Percentiles rank a stretch among this genome's conserved stretches.
Evolutionary conservation across 805 yeast genomes (phyloP).

Genomic region (Candida corydali): DNA sequence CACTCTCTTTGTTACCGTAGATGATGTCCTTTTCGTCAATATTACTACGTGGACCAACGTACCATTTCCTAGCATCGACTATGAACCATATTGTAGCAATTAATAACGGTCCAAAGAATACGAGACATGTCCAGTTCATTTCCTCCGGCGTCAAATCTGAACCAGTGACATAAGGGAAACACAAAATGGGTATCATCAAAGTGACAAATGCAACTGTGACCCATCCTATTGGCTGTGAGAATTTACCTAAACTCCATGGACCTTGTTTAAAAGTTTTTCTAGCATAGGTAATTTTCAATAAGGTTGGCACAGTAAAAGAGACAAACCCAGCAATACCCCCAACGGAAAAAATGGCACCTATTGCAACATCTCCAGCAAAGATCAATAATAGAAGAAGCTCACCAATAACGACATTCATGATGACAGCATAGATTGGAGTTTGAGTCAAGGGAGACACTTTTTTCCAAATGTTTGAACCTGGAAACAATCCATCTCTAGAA

Average conservation of each 20-base stretch:
- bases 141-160: constrained; percentile 29
- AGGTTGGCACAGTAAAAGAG: constrained; percentile 62
- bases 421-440: constrained; percentile 65
- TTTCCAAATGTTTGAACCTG: constrained; percentile 48
- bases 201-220: constrained; percentile 47
- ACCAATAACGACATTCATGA: constrained; percentile 54
- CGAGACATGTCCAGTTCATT: constrained; percentile 66
- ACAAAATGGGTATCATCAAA: constrained; percentile 56
- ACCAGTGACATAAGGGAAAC: constrained; percentile 47
- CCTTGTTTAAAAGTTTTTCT: constrained; percentile 53
- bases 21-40: constrained; percentile 33
- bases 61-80: constrained; percentile 55
- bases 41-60: constrained; percentile 57
- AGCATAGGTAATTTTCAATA: constrained; percentile 54
- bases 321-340: constrained; percentile 68
- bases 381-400: constrained; percentile 52
- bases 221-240: constrained; percentile 45
- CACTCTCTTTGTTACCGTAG: constrained; percentile 15
- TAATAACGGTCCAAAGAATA: constrained; percentile 57
- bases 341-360: constrained; percentile 68
- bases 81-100: constrained; percentile 47
- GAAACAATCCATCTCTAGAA: constrained; percentile 66
- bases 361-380: constrained; percentile 63
- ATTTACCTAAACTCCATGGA: constrained; percentile 62
- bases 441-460: constrained; percentile 47